Base-by-base conservation (phyloP, 176 grass and related monocot species). In the Avena insularis region DNA sequence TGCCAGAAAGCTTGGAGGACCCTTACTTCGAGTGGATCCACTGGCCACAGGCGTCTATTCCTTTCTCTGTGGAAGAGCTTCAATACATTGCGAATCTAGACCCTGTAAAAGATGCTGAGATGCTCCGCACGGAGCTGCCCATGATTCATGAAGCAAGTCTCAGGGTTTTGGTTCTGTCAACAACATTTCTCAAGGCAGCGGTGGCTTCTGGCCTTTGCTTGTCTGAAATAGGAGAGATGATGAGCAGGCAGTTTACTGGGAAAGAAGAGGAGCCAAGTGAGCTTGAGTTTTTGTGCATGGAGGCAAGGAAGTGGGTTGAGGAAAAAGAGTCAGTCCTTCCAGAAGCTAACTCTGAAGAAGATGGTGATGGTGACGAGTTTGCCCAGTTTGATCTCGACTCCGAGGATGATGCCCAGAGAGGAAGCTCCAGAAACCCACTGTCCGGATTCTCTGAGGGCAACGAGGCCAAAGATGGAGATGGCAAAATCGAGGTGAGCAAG, bases 1-100 rank as follows among this genome's bases (percentile, higher is more conserved):
- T 97, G 15, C 95, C 93, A 14, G 95, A 97, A 60, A 88, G 93
- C 65, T 85, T 97, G n/a, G 95, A 97, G 63, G 95, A 97, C 81
- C 95, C 95, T 53, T 97, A 97, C 83, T 97, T 97, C 71, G 95
- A 97, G 51, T 97, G 95, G 95, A 95, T 97, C 71, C 92, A 95
- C 84, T 97, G 95, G 95, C 95, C 95, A 3, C 95, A 97, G 75
- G 82, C 95, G 31, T 97, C 95, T 16, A 85, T 97, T 47, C 93
- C 95, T 58, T 97, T 97, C 82, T 93, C 89, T 1, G 85, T 89
- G 36, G 93, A 97, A 60, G 95, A 97, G 76, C 90, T 95, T 16
- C 91, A 90, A 36, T 97, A 97, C 56, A 91, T 97, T 79, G 89
- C 87, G 79, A 88, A 93, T 67, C 65, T 97, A 45, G 89, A 97